Conservation (phyloP, 2,329 filamentous ascomycete species). For the Zasmidium angulare region DNA sequence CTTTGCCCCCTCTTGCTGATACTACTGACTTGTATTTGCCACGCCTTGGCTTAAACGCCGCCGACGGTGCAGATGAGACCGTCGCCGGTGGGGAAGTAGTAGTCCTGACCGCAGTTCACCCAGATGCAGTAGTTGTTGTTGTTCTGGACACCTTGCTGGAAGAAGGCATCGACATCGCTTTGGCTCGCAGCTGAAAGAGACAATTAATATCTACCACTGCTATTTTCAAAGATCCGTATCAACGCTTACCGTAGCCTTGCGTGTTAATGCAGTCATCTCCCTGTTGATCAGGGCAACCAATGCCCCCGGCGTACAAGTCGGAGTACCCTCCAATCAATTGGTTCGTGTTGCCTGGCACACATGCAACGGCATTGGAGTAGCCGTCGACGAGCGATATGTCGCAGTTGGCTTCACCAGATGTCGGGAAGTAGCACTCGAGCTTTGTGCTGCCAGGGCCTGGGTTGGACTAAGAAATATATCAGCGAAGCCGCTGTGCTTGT, state of each 20-base stretch:
- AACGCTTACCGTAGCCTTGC: not conserved
- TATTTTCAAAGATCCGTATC: too few species aligned
- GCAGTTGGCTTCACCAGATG: not conserved
- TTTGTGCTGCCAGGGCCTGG: not conserved
- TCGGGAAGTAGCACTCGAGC: not conserved
- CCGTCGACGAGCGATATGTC: not conserved
- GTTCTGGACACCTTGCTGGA: not conserved
- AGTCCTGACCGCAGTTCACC: not conserved
- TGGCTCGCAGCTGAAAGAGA: not conserved
- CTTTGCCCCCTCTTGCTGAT: too few species aligned
- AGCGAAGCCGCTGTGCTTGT: too few species aligned
- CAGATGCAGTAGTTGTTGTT: not conserved
- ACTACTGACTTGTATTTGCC: too few species aligned
- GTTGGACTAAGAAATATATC: not conserved
- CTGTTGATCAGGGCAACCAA: not conserved
- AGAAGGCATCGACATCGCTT: not conserved
- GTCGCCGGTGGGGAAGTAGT: not conserved
- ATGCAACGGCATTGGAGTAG: not conserved
- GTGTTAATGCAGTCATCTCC: not conserved
- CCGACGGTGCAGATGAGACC: not conserved
- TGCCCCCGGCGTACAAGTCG: not conserved
- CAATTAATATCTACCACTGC: too few species aligned
- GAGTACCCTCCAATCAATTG: not conserved
- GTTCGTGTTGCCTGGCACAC: not conserved
- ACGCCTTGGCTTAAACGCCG: not conserved